phyloP scores from a whole-genome alignment of 345 rosid species.

The Acer yangbiense region DNA sequence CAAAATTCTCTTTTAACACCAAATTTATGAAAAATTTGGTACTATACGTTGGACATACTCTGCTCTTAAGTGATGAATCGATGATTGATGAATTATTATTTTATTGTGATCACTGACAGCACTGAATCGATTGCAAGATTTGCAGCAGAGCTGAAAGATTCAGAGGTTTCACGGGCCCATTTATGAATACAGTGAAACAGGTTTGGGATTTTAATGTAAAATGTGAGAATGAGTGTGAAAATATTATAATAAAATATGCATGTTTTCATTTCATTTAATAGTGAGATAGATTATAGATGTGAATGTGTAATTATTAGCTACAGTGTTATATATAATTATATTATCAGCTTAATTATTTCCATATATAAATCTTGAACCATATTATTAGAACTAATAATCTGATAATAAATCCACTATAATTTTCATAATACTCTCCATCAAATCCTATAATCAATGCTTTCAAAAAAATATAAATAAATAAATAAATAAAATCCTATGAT shows the following conservation, averaged over 20 bases:
- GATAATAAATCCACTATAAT: neutral
- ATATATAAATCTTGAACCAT: too few species aligned
- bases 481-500: too few species aligned
- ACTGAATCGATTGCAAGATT: neutral
- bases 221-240: neutral
- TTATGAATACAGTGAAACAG: neutral
- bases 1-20: too few species aligned
- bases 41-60: too few species aligned
- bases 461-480: too few species aligned
- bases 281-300: neutral
- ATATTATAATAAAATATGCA: neutral
- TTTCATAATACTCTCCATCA: too few species aligned
- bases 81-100: neutral
- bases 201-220: neutral
- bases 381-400: neutral
- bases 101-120: neutral
- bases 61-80: too few species aligned
- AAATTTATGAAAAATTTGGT: too few species aligned
- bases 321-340: too few species aligned
- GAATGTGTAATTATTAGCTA: too few species aligned
- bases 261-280: neutral
- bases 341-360: too few species aligned
- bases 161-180: neutral
- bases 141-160: constrained; percentile 12
- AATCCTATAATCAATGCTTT: too few species aligned